Evolutionary conservation across 257 asterid genomes (phyloP).

Genomic region (Galeopsis tetrahit): DNA sequence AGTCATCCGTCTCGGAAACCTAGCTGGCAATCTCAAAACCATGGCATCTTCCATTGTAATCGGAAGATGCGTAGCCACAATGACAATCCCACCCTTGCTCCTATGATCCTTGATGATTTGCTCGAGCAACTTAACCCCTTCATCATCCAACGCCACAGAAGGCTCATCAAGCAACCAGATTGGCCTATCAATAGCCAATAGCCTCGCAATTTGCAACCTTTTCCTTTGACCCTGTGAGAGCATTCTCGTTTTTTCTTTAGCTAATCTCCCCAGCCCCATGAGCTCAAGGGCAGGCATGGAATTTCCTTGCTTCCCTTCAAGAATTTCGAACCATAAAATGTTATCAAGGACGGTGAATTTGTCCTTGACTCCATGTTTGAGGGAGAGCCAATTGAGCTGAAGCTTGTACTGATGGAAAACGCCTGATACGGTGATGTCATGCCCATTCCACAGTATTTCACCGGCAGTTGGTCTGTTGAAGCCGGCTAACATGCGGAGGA

Average conservation of each 20-base stretch:
- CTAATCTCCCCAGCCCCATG: conserved; percentile 85
- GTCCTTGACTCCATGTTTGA: conserved; percentile 73
- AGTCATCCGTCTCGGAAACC: conserved; percentile 63
- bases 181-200: conserved; percentile 82
- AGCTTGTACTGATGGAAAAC: conserved; percentile 85
- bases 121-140: conserved; percentile 74
- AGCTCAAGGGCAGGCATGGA: conserved; percentile 74
- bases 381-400: conserved; percentile 81
- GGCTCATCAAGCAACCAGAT: conserved; percentile 96
- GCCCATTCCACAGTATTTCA: conserved; percentile 85
- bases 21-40: conserved; percentile 58
- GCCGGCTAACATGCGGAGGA: conserved; percentile 86
- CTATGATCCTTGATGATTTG: conserved; percentile 70
- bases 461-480: conserved; percentile 88
- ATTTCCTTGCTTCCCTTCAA: conserved; percentile 79
- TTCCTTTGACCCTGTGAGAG: conserved; percentile 88
- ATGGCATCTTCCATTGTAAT: conserved; percentile 62
- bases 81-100: conserved; percentile 75
- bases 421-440: conserved; percentile 69
- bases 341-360: conserved; percentile 78
- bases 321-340: conserved; percentile 82
- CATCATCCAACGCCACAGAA: conserved; percentile 81
- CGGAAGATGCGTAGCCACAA: conserved; percentile 65
- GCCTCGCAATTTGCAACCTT: conserved; percentile 78
- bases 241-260: conserved; percentile 74